Evolutionary conservation across 192 early-diverging fungal species (phyloP).

Genomic region (Podila horticola): DNA sequence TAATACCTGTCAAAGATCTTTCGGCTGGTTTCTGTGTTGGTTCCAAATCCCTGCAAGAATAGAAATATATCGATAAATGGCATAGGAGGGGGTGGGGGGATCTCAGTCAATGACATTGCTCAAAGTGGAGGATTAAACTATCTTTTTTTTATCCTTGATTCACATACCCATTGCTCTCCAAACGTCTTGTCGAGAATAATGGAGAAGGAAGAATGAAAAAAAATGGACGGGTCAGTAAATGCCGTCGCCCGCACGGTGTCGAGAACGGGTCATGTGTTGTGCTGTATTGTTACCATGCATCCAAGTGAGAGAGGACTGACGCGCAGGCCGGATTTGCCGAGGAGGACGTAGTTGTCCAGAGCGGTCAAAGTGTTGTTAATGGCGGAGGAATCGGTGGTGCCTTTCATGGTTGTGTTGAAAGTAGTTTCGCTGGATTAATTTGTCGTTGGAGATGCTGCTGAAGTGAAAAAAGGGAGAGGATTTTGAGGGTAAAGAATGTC

Average conservation of each 20-base stretch:
- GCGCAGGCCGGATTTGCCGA: conserved; percentile 48
- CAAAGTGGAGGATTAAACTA: not conserved
- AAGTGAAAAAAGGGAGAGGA: not conserved
- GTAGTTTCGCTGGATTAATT: not conserved
- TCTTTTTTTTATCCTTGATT: no score
- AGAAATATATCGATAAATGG: no score
- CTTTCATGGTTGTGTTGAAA: conserved; percentile 17
- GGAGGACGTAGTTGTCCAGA: conserved; percentile 46
- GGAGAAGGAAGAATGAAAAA: not conserved
- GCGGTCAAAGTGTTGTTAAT: conserved; percentile 38
- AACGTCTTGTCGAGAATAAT: conserved; percentile 38
- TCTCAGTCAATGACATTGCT: not conserved
- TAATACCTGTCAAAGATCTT: conserved; percentile 59
- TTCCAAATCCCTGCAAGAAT: conserved; percentile 42
- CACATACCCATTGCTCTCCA: conserved; percentile 46
- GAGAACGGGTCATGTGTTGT: not conserved
- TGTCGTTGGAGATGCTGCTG: not conserved
- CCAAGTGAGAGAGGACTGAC: conserved; percentile 54
- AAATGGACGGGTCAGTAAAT: not conserved
- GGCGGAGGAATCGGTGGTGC: conserved; percentile 15
- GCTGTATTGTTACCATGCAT: conserved; percentile 25
- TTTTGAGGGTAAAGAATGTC: not conserved
- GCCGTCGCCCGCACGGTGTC: not conserved
- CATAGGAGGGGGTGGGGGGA: not conserved
- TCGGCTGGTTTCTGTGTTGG: conserved; percentile 55